phyloP scores from a whole-genome alignment of 176 grass and related monocot genomes.

The Chloris gayana region DNA sequence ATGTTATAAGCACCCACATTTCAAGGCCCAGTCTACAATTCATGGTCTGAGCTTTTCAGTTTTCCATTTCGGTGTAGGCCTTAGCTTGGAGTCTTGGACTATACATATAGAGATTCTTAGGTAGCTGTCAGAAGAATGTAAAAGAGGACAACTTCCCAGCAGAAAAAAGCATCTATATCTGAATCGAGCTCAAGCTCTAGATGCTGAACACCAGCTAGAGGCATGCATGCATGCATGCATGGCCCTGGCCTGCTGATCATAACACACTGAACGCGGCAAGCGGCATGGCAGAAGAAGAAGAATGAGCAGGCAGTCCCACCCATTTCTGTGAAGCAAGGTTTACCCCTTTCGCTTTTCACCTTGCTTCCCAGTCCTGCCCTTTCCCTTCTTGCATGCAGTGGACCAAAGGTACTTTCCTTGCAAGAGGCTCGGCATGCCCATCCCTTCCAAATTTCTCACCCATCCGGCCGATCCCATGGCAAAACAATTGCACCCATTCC shows the following conservation, averaged over 20 bases:
- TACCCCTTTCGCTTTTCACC: slow-evolving; percentile 27
- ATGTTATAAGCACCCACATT: not conserved
- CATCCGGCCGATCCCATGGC: slow-evolving; percentile 40
- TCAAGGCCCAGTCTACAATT: not conserved
- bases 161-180: slow-evolving; percentile 41
- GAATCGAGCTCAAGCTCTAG: slow-evolving; percentile 30
- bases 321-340: slow-evolving; percentile 24
- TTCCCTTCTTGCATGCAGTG: slow-evolving; percentile 27
- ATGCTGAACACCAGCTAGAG: not conserved
- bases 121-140: not conserved
- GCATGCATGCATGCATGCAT: not conserved
- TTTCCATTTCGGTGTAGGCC: slow-evolving; percentile 24
- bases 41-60: not conserved
- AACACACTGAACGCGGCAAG: not conserved
- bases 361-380: slow-evolving; percentile 32
- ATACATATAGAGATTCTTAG: slow-evolving; percentile 8
- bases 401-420: slow-evolving; percentile 38
- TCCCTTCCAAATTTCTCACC: slow-evolving; percentile 38
- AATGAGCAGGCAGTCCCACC: slow-evolving; percentile 19
- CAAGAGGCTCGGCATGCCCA: slow-evolving; percentile 27
- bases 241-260: slow-evolving; percentile 13
- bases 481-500: slow-evolving; percentile 41
- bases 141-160: slow-evolving; percentile 15
- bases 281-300: not conserved
- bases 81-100: not conserved